Evolutionary conservation across 2,329 filamentous ascomycete species (phyloP), one percentile per base, ranked within the genome.

Genomic region (Aspergillus viridinutans): DNA sequence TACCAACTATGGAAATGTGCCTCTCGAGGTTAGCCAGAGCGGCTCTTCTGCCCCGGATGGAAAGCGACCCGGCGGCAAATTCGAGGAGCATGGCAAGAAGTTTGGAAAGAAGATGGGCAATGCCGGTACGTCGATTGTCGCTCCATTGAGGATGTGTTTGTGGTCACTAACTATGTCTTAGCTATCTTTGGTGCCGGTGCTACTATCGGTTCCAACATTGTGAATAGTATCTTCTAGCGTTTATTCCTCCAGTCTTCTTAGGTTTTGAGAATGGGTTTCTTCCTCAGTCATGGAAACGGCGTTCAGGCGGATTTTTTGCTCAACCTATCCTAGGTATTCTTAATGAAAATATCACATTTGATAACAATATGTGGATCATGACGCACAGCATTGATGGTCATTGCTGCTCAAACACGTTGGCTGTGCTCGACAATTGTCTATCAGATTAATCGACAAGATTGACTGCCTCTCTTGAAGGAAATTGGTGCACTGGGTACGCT

Each of bases 161-260:
- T 47, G 17, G n/a, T 28, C 54, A 53, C 67, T 72, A 59, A 72
- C 57, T 35, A 23, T 52, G 6, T 52, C 28, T 66, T 83, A 48
- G 91, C 92, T 28, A 91, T 97, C 64, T 96, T 96, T 68, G 93
- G 93, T 73, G 93, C 93, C 50, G 92, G 93, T 74, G 92, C 93
- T 50, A 94, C 90, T 1, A 88, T 96, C 62, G 92, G 92, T 70
- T 85, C 88, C 64, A 94, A 96, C 71, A 85, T 96, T 70, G 91
- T 96, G 65, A 94, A 95, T 76, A 86, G 88, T 61, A 95, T 96
- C 66, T 94, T 96, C 74, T 96, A 86, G 21, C 23, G 20, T 17
- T 23, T 5, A 47, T 26, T 7, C 9, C 21, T 21, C 12, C 2
- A 14, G 21, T 26, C 40, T 20, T 21, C 1, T 25, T 4, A 23